Conservation (phyloP, 2,329 filamentous ascomycete genomes). For the Colletotrichum cereale region DNA sequence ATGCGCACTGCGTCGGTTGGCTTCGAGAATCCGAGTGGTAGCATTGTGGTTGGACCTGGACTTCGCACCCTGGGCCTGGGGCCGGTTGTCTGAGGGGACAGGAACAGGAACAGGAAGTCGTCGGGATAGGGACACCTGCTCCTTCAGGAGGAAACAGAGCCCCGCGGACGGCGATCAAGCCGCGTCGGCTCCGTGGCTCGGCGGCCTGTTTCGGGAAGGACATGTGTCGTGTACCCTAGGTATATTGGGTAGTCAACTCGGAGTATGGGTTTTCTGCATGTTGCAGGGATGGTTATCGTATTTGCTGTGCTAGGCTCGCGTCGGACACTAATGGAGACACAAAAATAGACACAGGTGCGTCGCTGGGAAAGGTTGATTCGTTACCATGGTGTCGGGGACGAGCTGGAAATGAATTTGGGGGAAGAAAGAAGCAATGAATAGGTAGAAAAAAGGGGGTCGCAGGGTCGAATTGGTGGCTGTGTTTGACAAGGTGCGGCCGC, state of each 20-base stretch:
- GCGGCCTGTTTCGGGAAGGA: constrained; percentile 7
- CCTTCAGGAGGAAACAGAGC: neutral
- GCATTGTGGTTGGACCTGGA: neutral
- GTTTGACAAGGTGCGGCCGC: constrained; percentile 16
- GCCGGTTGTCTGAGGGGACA: neutral
- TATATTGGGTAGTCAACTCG: too few relatives aligned
- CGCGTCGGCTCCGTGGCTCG: constrained; percentile 37
- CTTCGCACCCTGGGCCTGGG: neutral
- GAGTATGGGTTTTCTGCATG: neutral
- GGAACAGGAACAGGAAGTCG: neutral
- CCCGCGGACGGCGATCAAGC: constrained; percentile 17
- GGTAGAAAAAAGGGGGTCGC: neutral
- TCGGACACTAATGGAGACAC: neutral
- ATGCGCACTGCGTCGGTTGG: neutral
- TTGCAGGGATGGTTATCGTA: neutral
- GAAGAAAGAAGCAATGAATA: neutral
- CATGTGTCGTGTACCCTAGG: too few relatives aligned
- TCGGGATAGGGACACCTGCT: neutral
- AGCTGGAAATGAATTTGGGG: constrained; percentile 1
- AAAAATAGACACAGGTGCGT: constrained; percentile 2
- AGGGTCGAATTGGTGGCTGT: constrained; percentile 21
- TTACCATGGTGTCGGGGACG: constrained; percentile 48
- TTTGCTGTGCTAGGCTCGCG: neutral
- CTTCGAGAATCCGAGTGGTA: neutral
- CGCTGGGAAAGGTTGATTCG: constrained; percentile 46